Conservation (phyloP, 1,284 basidiomycete genomes). For the Exsudoporus floridanus region DNA sequence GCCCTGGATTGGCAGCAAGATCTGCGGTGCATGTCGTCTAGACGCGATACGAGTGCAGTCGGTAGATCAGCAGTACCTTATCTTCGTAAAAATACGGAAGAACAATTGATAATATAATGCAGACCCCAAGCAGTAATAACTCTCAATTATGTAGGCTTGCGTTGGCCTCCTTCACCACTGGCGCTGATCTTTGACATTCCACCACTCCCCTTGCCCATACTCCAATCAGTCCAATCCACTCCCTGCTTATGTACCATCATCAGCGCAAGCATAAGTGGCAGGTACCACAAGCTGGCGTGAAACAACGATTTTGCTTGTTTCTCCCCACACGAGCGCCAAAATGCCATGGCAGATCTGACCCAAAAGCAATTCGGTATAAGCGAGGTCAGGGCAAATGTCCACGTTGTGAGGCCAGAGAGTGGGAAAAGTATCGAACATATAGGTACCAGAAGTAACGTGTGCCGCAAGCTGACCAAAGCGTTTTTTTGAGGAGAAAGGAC, state of each 20-base stretch:
- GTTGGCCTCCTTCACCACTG: background rate
- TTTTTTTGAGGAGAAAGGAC: conserved; percentile 82
- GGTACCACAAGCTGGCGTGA: conserved; percentile 86
- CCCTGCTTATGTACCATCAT: conserved; percentile 95
- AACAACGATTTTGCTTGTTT: conserved; percentile 79
- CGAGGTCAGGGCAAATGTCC: conserved; percentile 81
- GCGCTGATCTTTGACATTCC: background rate
- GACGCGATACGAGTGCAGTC: background rate
- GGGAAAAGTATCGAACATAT: conserved; percentile 83
- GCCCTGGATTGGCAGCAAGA: background rate
- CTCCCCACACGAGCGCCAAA: conserved; percentile 77
- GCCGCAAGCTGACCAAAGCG: conserved; percentile 82
- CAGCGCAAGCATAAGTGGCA: conserved; percentile 86
- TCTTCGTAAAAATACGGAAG: background rate
- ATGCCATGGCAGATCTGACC: conserved; percentile 68
- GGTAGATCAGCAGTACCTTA: background rate
- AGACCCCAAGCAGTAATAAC: background rate
- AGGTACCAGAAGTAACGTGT: conserved; percentile 78
- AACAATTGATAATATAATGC: background rate
- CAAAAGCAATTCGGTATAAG: conserved; percentile 77
- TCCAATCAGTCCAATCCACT: conserved; percentile 65
- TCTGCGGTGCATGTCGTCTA: background rate
- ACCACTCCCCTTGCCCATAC: conserved; percentile 25
- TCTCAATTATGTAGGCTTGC: background rate
- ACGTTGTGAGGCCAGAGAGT: conserved; percentile 83